These are phyloP conservation scores for Collybia sp. DNA, from an alignment of 768 basidiomycete genomes.

Conservation along the genomic window DNA sequence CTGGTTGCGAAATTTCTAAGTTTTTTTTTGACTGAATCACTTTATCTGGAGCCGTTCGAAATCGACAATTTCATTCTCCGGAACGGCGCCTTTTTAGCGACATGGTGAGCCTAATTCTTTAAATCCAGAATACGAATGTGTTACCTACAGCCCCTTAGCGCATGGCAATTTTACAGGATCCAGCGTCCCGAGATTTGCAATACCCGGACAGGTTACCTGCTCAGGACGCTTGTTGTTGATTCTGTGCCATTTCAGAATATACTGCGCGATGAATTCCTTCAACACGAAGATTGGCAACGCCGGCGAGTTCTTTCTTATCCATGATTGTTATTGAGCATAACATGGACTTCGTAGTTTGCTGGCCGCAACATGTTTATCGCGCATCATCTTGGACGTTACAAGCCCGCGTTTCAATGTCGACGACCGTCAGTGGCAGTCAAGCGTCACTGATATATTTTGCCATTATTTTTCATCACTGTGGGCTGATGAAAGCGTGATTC, in stretches of 20 bases:
- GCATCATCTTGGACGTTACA: slow-evolving; percentile 61
- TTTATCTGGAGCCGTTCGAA: slow-evolving; percentile 60
- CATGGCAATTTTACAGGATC: slow-evolving; percentile 67
- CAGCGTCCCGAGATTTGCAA: slow-evolving; percentile 49
- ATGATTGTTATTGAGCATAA: not conserved
- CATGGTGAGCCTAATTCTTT: slow-evolving; percentile 40
- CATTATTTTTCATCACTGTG: slow-evolving; percentile 60
- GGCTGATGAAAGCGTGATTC: slow-evolving; percentile 54
- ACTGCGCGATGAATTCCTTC: slow-evolving; percentile 34
- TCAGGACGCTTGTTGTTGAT: slow-evolving; percentile 61
- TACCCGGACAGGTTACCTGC: slow-evolving; percentile 50
- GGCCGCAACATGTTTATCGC: slow-evolving; percentile 53
- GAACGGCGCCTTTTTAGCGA: slow-evolving; percentile 51
- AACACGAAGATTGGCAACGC: slow-evolving; percentile 37
- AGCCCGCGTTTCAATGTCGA: slow-evolving; percentile 58
- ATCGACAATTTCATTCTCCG: slow-evolving; percentile 69
- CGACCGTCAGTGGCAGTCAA: slow-evolving; percentile 64
- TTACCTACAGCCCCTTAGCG: slow-evolving; percentile 29
- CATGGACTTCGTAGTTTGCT: slow-evolving; percentile 34
- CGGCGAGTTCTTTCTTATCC: slow-evolving; percentile 33
- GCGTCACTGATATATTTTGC: slow-evolving; percentile 53
- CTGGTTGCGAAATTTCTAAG: slow-evolving; percentile 60
- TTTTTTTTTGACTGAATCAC: slow-evolving; percentile 53
- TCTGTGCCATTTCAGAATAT: slow-evolving; percentile 54
- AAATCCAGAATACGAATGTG: not conserved